Evolutionary conservation across 768 basidiomycete genomes (phyloP).

Genomic region (Bullera alba): DNA sequence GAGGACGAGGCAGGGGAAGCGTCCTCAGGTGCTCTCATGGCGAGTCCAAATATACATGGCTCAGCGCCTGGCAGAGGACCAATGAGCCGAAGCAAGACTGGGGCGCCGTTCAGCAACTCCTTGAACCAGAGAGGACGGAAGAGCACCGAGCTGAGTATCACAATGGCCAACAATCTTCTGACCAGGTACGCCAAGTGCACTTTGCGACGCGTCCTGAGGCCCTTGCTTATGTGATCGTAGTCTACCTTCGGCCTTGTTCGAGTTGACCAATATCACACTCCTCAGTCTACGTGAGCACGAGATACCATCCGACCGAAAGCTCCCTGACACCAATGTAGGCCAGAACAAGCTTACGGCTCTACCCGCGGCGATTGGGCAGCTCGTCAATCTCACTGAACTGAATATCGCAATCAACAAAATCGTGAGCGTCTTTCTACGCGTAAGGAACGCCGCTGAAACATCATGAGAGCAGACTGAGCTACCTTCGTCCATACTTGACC

Average conservation of each 20-base stretch:
- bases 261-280: constrained; percentile 34
- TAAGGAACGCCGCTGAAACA: not conserved
- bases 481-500: constrained; percentile 38
- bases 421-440: constrained; percentile 11
- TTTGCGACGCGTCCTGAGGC: not conserved
- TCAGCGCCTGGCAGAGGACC: too few relatives aligned
- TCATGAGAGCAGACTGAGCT: constrained; percentile 24
- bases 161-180: constrained; percentile 20
- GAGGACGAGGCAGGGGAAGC: too few relatives aligned
- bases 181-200: constrained; percentile 10
- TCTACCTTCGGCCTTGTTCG: constrained; percentile 41
- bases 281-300: constrained; percentile 30
- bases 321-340: constrained; percentile 9
- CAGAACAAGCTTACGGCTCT: constrained; percentile 32
- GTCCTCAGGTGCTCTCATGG: too few relatives aligned
- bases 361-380: constrained; percentile 39
- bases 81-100: too few relatives aligned
- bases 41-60: too few relatives aligned
- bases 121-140: too few relatives aligned
- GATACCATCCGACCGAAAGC: not conserved
- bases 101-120: too few relatives aligned
- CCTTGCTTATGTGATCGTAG: constrained; percentile 13
- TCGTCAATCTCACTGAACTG: constrained; percentile 36
- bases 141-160: too few relatives aligned
- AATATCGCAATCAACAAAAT: constrained; percentile 41